Conservation (phyloP, 805 yeast genomes). For the Starmerella riodocensis region DNA sequence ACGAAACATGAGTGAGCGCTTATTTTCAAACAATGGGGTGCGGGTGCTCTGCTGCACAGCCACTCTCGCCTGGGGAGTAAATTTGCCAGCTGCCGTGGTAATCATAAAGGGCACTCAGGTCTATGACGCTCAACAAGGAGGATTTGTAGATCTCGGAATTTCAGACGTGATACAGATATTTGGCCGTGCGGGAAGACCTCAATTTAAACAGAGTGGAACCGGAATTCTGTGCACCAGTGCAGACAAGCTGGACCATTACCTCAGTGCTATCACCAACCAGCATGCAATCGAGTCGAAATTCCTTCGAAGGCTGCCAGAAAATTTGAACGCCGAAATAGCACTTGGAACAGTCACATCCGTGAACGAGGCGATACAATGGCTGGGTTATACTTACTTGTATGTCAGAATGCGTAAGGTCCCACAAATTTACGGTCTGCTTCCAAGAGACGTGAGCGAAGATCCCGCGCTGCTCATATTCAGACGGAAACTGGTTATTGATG, state of each 20-base stretch:
- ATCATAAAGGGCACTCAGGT: conserved; percentile 94
- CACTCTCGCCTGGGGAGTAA: conserved; percentile 99
- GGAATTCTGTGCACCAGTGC: conserved; percentile 78
- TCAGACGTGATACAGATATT: conserved; percentile 95
- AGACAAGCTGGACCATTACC: conserved; percentile 74
- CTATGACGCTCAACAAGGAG: conserved; percentile 89
- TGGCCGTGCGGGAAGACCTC: conserved; percentile 99
- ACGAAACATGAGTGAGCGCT: conserved; percentile 74
- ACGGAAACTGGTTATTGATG: conserved; percentile 57
- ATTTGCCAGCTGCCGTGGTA: conserved; percentile 94
- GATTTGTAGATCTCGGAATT: conserved; percentile 82
- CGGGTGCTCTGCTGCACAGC: conserved; percentile 91
- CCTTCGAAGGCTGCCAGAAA: conserved; percentile 68
- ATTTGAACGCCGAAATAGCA: conserved; percentile 90
- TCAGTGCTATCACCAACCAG: conserved; percentile 81
- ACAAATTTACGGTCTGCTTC: conserved; percentile 76
- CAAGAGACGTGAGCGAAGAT: conserved; percentile 74
- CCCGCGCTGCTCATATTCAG: conserved; percentile 64
- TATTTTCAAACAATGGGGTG: conserved; percentile 75
- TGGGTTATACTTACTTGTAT: conserved; percentile 90
- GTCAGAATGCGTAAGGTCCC: conserved; percentile 94
- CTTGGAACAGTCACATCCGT: conserved; percentile 89
- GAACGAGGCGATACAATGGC: conserved; percentile 91
- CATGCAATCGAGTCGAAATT: conserved; percentile 89
- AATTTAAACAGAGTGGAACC: conserved; percentile 80